A percentile compares a stretch with the other conserved stretches of the same genome.
Conservation (phyloP, 2,329 filamentous ascomycete species). For the Cladophialophora exuberans region DNA sequence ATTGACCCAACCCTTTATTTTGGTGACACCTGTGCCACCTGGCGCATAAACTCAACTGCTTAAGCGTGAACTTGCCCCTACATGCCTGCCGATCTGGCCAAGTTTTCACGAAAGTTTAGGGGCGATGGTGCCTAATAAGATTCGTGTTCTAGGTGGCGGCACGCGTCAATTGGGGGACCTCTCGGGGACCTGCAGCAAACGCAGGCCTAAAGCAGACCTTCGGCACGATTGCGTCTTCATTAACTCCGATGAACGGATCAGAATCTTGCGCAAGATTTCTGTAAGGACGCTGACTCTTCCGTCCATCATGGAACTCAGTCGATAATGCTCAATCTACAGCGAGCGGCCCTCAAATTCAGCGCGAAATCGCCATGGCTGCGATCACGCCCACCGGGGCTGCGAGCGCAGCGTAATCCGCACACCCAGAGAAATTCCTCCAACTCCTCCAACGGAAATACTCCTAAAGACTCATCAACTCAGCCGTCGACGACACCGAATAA, state of each 20-base stretch:
- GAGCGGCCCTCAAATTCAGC: conserved; percentile 24
- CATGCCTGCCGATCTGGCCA: too few species aligned
- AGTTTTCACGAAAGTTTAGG: too few species aligned
- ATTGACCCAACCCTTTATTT: too few species aligned
- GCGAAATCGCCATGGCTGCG: conserved; percentile 23
- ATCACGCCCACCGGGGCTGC: background rate
- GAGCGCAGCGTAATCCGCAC: conserved; percentile 18
- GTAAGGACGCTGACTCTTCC: background rate
- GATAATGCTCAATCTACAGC: conserved; percentile 24
- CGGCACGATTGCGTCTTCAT: conserved; percentile 1
- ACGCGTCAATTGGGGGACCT: background rate
- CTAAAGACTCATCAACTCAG: conserved; percentile 12
- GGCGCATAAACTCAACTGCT: too few species aligned
- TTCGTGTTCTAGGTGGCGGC: background rate
- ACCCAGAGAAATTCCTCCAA: conserved; percentile 15
- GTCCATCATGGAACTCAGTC: conserved; percentile 11
- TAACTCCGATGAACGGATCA: conserved; percentile 6
- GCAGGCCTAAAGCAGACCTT: background rate
- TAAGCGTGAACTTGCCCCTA: too few species aligned
- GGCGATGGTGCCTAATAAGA: background rate
- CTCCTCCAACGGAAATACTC: conserved; percentile 7
- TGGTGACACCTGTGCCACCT: too few species aligned
- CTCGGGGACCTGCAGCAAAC: background rate
- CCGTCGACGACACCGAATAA: background rate
- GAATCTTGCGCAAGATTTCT: conserved; percentile 3